These are phyloP conservation scores for Hydrangea macrophylla DNA, from an alignment of 148 eudicot species.

Conservation along the genomic window DNA sequence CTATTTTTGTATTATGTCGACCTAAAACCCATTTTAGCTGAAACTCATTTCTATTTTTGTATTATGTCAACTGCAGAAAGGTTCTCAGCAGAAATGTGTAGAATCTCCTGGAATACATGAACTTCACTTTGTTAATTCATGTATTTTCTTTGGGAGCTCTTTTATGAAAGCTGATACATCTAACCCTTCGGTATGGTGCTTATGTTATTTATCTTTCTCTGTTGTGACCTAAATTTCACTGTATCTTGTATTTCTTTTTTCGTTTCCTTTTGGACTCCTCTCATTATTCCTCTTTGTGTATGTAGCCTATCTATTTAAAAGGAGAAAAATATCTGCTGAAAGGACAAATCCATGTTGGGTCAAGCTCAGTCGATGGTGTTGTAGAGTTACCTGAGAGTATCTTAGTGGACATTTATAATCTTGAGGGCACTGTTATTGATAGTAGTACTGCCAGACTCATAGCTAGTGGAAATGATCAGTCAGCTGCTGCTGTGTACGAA, in stretches of 20 bases:
- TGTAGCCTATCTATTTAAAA: slow-evolving; percentile 73
- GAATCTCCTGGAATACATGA: slow-evolving; percentile 86
- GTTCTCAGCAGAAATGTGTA: slow-evolving; percentile 69
- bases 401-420: slow-evolving; percentile 47
- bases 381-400: slow-evolving; percentile 54
- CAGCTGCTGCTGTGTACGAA: slow-evolving; percentile 51
- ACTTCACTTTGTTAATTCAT: slow-evolving; percentile 78
- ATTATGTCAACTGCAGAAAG: slow-evolving; percentile 60
- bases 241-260: slow-evolving; percentile 5
- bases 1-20: slow-evolving; percentile 6
- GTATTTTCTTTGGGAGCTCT: slow-evolving; percentile 83
- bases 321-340: slow-evolving; percentile 81
- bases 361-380: slow-evolving; percentile 27
- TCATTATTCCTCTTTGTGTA: slow-evolving; percentile 13
- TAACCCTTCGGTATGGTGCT: slow-evolving; percentile 45
- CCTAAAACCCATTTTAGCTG: not conserved
- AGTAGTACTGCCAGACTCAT: slow-evolving; percentile 50
- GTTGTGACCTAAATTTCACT: not conserved
- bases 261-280: slow-evolving; percentile 13
- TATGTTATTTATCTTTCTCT: not conserved
- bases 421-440: slow-evolving; percentile 41
- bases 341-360: slow-evolving; percentile 66
- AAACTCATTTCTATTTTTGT: slow-evolving; percentile 8
- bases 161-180: slow-evolving; percentile 63
- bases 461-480: slow-evolving; percentile 37